phyloP scores from a whole-genome alignment of 2,329 filamentous ascomycete genomes.

The Phialocephala subalpina region DNA sequence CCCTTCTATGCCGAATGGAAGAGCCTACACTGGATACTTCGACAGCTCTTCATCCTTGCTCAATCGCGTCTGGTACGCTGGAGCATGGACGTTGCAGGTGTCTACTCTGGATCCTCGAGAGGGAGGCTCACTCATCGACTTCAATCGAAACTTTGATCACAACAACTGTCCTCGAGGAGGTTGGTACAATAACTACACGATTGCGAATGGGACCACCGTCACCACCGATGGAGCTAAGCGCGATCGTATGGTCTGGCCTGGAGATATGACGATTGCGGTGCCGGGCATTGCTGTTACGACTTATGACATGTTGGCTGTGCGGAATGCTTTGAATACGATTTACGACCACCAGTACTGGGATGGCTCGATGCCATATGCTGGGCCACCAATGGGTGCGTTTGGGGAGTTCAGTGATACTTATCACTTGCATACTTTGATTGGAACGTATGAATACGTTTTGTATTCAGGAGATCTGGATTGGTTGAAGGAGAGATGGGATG shows the following conservation, averaged over 20 bases:
- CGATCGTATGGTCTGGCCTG: slow-evolving; percentile 67
- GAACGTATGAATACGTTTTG: slow-evolving; percentile 64
- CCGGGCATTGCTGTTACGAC: slow-evolving; percentile 63
- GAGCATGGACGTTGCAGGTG: slow-evolving; percentile 57
- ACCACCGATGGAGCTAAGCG: slow-evolving; percentile 63
- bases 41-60: slow-evolving; percentile 58
- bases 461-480: slow-evolving; percentile 63
- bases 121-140: slow-evolving; percentile 47
- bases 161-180: slow-evolving; percentile 40
- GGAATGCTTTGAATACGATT: slow-evolving; percentile 58
- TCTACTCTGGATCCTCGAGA: slow-evolving; percentile 47
- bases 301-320: slow-evolving; percentile 55
- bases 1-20: slow-evolving; percentile 55
- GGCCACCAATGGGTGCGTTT: slow-evolving; percentile 54
- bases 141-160: slow-evolving; percentile 44
- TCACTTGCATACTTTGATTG: slow-evolving; percentile 66
- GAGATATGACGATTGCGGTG: slow-evolving; percentile 66
- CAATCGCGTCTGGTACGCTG: slow-evolving; percentile 61
- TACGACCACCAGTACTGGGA: slow-evolving; percentile 50
- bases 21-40: slow-evolving; percentile 61
- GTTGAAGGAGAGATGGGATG: slow-evolving; percentile 55
- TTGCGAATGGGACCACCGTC: slow-evolving; percentile 42
- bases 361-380: slow-evolving; percentile 59
- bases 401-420: slow-evolving; percentile 60
- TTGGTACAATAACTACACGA: slow-evolving; percentile 45